phyloP scores from a whole-genome alignment of 495 filamentous ascomycete species.

The Neurospora sp. region DNA sequence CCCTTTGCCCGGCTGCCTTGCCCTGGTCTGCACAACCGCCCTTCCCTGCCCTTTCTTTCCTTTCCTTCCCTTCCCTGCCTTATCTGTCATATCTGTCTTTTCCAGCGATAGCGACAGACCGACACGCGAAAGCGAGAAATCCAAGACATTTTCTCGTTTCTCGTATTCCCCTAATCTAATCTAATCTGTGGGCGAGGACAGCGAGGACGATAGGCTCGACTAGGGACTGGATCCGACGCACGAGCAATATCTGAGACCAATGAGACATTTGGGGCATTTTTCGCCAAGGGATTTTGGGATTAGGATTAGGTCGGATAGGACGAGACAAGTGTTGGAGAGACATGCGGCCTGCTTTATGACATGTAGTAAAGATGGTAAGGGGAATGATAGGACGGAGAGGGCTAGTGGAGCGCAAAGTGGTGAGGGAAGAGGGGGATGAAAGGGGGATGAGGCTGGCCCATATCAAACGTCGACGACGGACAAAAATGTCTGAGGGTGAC shows the following conservation, averaged over 20 bases:
- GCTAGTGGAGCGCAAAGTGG: no score
- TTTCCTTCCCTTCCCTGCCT: no score
- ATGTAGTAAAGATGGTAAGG: no score
- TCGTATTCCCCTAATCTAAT: not conserved
- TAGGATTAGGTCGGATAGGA: not conserved
- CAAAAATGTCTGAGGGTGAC: not conserved
- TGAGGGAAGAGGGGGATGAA: not conserved
- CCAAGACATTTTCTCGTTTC: not conserved
- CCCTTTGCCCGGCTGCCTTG: not conserved
- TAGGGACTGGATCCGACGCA: not conserved
- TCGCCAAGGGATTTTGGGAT: not conserved
- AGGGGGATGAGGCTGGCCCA: not conserved
- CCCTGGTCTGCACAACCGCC: not conserved
- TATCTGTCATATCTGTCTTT: no score
- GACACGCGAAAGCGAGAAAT: not conserved
- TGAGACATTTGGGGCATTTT: not conserved
- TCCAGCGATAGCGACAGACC: not conserved
- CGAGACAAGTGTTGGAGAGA: no score
- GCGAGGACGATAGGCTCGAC: not conserved
- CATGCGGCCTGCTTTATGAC: no score
- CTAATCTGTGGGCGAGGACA: not conserved
- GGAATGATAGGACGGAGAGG: no score
- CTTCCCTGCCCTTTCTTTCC: no score
- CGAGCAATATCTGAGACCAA: not conserved
- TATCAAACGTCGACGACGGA: not conserved